These are phyloP conservation scores for Auriscalpium microsporum DNA, from an alignment of 768 basidiomycete genomes.

Conservation along the genomic window DNA sequence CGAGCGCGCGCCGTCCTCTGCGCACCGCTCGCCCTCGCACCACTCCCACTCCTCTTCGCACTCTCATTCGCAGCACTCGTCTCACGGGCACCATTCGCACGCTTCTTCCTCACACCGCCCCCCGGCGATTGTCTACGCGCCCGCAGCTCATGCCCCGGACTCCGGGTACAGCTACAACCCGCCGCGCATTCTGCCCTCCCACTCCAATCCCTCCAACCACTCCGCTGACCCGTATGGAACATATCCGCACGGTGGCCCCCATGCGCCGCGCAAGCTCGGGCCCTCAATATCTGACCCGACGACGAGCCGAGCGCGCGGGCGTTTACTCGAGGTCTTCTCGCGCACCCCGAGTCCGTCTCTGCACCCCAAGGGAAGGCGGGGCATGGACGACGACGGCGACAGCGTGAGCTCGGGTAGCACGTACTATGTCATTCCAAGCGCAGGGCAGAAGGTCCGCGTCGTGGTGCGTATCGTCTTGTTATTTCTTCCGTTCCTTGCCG, in stretches of 20 bases:
- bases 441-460: constrained; percentile 68
- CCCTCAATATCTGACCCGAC: constrained; percentile 15
- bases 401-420: constrained; percentile 59
- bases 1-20: background rate
- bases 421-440: constrained; percentile 64
- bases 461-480: constrained; percentile 45
- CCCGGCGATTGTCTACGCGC: constrained; percentile 12
- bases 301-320: constrained; percentile 7
- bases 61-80: background rate
- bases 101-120: constrained; percentile 1
- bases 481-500: background rate
- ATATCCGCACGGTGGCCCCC: constrained; percentile 1
- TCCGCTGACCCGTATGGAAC: background rate
- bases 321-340: constrained; percentile 10
- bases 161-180: constrained; percentile 12
- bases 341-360: constrained; percentile 10
- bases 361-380: background rate
- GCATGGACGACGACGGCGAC: constrained; percentile 24
- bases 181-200: constrained; percentile 4
- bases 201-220: background rate
- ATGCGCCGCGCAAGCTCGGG: constrained; percentile 3
- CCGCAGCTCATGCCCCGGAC: background rate
- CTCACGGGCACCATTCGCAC: background rate
- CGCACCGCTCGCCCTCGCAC: background rate
- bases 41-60: background rate